Base-by-base conservation (phyloP, 2,329 filamentous ascomycete species). In the Annulohypoxylon truncatum region DNA sequence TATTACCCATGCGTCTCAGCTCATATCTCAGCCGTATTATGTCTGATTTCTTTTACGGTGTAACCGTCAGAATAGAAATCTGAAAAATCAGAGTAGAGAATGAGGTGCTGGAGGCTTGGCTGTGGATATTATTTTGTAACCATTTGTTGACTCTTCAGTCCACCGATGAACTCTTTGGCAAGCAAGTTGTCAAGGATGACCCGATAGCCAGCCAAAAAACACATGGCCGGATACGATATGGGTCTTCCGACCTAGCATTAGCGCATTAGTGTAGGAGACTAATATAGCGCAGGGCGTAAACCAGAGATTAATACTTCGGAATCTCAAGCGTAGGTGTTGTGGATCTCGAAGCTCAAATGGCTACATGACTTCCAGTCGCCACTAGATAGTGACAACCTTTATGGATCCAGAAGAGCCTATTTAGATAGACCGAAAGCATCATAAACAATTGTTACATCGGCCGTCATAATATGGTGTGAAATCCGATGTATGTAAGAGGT, bases 11-110 rank as follows among this genome's bases (percentile, higher is more conserved):
- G 20, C 22, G 28, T 44, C 42, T 56, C 53, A 56, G 53, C 53
- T 56, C 40, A 56, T 38, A 38, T 54, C 44, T 57, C 64, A 62
- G 58, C 58, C 61, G 26, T 15, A 44, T 55, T 53, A 4, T 51
- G n/a, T 24, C 20, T 29, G 10, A 5, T n/a, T n/a, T 48, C 12
- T n/a, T 48, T 18, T 18, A 20, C 24, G 18, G 31, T 50, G 51
- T 38, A 15, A 46, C 33, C 13, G 35, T 42, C 22, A 38, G 29
- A 48, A 18, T 3, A 18, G 24, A 48, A 24, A 48, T 28, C 44
- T 24, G 13, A 48, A 9, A 48, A 15, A 29, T 42, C 15, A 38
- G 38, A 42, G 20, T 5, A 28, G 28, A 28, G 31, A 54, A 48
- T 5, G 44, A 38, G 20, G 15, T 15, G 10, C 40, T 47, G 8